phyloP scores from a whole-genome alignment of 2,329 filamentous ascomycete genomes.

The Cladosporium sp. region DNA sequence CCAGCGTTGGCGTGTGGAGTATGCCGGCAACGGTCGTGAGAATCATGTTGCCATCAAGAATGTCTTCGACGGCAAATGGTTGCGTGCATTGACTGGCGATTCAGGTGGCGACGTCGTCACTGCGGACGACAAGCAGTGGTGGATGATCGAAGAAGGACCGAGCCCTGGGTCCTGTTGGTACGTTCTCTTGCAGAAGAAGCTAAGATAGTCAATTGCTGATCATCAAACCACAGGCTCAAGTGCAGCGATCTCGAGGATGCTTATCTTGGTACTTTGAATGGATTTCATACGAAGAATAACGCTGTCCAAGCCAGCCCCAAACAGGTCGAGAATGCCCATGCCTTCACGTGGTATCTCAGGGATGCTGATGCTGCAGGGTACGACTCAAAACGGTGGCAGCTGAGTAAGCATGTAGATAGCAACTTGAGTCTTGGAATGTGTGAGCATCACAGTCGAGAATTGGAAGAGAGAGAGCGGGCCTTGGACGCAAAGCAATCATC shows the following conservation, averaged over 20 bases:
- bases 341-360: conserved; percentile 1
- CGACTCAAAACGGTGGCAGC: not conserved
- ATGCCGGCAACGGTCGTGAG: not conserved
- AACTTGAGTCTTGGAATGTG: not conserved
- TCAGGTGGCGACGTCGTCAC: not conserved
- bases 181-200: not conserved
- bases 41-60: not conserved
- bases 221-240: not conserved
- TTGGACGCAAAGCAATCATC: not conserved
- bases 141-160: not conserved
- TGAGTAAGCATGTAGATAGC: not conserved
- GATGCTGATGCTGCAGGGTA: conserved; percentile 9
- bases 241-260: not conserved
- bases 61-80: conserved; percentile 3
- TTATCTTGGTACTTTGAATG: conserved; percentile 1
- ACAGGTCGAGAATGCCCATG: not conserved
- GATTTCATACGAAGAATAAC: not conserved
- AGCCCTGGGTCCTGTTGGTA: conserved; percentile 4
- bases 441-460: not conserved
- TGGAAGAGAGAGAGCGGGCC: not conserved
- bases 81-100: not conserved
- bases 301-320: not conserved
- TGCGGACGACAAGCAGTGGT: conserved; percentile 6
- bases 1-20: conserved; percentile 8
- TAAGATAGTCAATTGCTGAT: not conserved